phyloP scores from a whole-genome alignment of 805 yeast species.

The Kurtzmaniella cleridarum region DNA sequence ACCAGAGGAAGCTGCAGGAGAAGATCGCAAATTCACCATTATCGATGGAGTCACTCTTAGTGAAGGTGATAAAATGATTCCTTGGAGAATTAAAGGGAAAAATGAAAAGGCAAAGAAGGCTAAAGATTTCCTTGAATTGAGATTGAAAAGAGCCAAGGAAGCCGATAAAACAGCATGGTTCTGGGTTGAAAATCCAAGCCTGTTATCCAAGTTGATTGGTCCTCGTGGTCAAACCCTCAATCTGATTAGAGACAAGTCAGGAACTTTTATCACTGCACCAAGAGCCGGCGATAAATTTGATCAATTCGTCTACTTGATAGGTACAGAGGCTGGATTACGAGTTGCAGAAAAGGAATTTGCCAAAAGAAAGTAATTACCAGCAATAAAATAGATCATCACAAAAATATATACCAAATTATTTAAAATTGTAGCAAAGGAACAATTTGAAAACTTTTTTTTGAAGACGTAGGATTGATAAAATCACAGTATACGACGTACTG shows the following conservation, averaged over 20 bases:
- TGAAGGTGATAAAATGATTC: constrained; percentile 33
- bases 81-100: constrained; percentile 65
- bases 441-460: no score
- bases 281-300: constrained; percentile 46
- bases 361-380: neutral
- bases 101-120: constrained; percentile 48
- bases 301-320: constrained; percentile 55
- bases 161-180: constrained; percentile 56
- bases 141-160: constrained; percentile 41
- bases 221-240: constrained; percentile 67
- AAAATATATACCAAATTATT: neutral
- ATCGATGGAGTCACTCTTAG: constrained; percentile 26
- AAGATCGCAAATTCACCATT: constrained; percentile 42
- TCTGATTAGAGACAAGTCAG: constrained; percentile 53
- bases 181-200: constrained; percentile 47
- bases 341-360: constrained; percentile 20
- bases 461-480: no score
- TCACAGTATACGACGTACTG: no score
- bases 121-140: constrained; percentile 42
- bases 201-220: constrained; percentile 66
- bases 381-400: neutral
- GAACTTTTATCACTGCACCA: constrained; percentile 60
- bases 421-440: no score
- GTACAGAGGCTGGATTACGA: constrained; percentile 48
- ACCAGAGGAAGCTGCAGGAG: constrained; percentile 41